A percentile compares a stretch with the other conserved stretches of the same genome.
These are phyloP conservation scores for Sporothrix pseudoabietina DNA, from an alignment of 2,329 filamentous ascomycete species.

Conservation along the genomic window DNA sequence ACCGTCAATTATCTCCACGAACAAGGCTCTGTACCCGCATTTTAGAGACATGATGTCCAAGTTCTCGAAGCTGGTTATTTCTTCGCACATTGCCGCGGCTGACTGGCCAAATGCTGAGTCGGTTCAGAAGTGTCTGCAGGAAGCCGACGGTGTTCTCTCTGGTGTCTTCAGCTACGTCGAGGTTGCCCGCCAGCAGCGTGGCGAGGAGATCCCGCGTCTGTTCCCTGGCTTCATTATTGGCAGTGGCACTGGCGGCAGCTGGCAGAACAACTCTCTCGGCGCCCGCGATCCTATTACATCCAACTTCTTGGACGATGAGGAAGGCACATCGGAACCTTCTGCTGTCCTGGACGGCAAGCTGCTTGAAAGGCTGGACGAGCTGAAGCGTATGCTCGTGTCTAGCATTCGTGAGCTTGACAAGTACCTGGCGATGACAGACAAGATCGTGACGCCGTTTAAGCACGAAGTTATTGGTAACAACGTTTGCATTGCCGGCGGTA, in stretches of 20 bases:
- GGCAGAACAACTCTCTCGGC: constrained; percentile 72
- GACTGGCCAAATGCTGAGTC: constrained; percentile 96
- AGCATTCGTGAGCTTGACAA: constrained; percentile 87
- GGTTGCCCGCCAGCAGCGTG: constrained; percentile 87
- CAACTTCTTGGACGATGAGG: constrained; percentile 83
- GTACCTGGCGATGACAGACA: constrained; percentile 74
- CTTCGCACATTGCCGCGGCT: constrained; percentile 93
- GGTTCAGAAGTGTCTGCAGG: constrained; percentile 90
- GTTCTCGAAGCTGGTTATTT: constrained; percentile 98
- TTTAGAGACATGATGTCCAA: constrained; percentile 99
- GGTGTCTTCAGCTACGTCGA: constrained; percentile 97
- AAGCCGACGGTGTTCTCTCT: constrained; percentile 93
- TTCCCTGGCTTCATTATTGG: constrained; percentile 92
- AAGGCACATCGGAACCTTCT: constrained; percentile 70
- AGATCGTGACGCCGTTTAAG: constrained; percentile 74
- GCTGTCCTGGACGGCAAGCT: constrained; percentile 74
- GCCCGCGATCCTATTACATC: constrained; percentile 73
- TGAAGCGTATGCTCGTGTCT: constrained; percentile 81
- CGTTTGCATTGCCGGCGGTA: constrained; percentile 75
- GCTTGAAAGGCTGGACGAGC: constrained; percentile 80
- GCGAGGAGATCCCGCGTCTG: constrained; percentile 89
- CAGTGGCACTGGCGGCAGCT: constrained; percentile 80
- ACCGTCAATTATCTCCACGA: constrained; percentile 97
- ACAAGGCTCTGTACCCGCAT: constrained; percentile 94
- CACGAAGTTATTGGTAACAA: constrained; percentile 82